A percentile compares a stretch with the other conserved stretches of the same genome.
phyloP scores from a whole-genome alignment of 116 monocot genomes.

The Dioscorea cayenensis region DNA sequence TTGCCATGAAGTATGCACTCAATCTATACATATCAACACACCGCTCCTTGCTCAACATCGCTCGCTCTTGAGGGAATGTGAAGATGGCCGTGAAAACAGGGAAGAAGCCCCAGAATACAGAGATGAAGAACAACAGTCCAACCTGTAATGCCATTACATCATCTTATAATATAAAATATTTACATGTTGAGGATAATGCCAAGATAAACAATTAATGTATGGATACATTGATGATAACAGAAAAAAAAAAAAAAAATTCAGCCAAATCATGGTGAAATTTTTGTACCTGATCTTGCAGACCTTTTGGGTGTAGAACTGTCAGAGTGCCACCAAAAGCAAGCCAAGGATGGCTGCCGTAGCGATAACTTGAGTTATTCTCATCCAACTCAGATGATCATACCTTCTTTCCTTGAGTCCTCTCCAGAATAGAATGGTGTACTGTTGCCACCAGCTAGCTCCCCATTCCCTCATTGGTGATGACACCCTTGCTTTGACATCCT shows the following conservation, averaged over 20 bases:
- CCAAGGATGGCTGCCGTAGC: slow-evolving; percentile 70
- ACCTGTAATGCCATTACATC: slow-evolving; percentile 32
- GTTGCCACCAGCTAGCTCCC: slow-evolving; percentile 76
- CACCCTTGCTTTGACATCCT: slow-evolving; percentile 44
- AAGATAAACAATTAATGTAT: too few relatives aligned
- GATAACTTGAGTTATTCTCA: slow-evolving; percentile 79
- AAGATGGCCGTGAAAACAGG: slow-evolving; percentile 83
- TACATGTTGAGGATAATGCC: too few relatives aligned
- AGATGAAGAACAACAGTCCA: slow-evolving; percentile 75
- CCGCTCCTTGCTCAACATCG: slow-evolving; percentile 77
- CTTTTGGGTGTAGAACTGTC: slow-evolving; percentile 38
- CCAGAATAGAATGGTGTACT: slow-evolving; percentile 52
- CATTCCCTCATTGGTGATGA: slow-evolving; percentile 55
- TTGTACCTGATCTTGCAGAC: slow-evolving; percentile 75
- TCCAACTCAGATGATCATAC: slow-evolving; percentile 73
- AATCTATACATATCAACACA: slow-evolving; percentile 73
- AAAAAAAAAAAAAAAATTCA: not conserved
- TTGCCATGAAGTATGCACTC: slow-evolving; percentile 79
- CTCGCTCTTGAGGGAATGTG: slow-evolving; percentile 86
- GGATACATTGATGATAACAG: too few relatives aligned
- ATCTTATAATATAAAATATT: too few relatives aligned
- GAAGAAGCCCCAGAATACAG: slow-evolving; percentile 84
- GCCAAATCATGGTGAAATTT: not conserved
- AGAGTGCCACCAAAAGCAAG: slow-evolving; percentile 77
- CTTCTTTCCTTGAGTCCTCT: slow-evolving; percentile 71